Evolutionary conservation across 805 yeast species (phyloP).

Genomic region (Osmozyma mogii): DNA sequence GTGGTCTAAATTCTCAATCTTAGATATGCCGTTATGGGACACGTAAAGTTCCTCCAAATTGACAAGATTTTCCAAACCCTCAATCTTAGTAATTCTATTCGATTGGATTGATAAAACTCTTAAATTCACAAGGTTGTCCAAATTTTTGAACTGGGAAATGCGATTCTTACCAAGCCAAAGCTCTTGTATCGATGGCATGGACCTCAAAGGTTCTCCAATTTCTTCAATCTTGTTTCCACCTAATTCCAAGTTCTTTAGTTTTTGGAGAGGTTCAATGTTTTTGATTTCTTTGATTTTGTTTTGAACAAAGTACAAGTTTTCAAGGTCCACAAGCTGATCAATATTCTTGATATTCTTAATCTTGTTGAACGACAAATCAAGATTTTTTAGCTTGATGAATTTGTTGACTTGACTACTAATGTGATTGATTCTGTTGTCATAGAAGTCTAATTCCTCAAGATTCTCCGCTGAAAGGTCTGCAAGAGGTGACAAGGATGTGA

Average conservation of each 20-base stretch:
- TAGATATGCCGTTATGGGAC: constrained; percentile 72
- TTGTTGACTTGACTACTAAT: constrained; percentile 64
- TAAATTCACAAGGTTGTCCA: constrained; percentile 52
- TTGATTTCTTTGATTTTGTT: constrained; percentile 72
- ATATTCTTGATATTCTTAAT: constrained; percentile 79
- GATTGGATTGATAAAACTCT: constrained; percentile 82
- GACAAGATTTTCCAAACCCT: constrained; percentile 66
- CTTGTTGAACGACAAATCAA: constrained; percentile 87
- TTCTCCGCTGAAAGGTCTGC: constrained; percentile 55
- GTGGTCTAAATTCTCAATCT: constrained; percentile 71
- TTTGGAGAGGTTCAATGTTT: constrained; percentile 47
- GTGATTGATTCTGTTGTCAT: constrained; percentile 86
- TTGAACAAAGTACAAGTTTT: constrained; percentile 78
- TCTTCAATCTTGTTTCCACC: constrained; percentile 77
- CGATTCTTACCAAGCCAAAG: constrained; percentile 91
- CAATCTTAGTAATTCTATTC: constrained; percentile 68
- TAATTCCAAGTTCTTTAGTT: constrained; percentile 67
- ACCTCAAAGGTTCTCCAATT: constrained; percentile 49
- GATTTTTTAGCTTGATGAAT: constrained; percentile 44
- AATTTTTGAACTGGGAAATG: constrained; percentile 56
- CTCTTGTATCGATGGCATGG: constrained; percentile 53
- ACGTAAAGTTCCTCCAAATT: constrained; percentile 81
- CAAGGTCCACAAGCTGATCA: constrained; percentile 51
- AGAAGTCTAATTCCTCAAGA: constrained; percentile 75
- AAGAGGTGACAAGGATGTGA: constrained; percentile 53